These are phyloP conservation scores for Phytophthora citricola DNA, from an alignment of 352 stramenopile species.

Conservation along the genomic window DNA sequence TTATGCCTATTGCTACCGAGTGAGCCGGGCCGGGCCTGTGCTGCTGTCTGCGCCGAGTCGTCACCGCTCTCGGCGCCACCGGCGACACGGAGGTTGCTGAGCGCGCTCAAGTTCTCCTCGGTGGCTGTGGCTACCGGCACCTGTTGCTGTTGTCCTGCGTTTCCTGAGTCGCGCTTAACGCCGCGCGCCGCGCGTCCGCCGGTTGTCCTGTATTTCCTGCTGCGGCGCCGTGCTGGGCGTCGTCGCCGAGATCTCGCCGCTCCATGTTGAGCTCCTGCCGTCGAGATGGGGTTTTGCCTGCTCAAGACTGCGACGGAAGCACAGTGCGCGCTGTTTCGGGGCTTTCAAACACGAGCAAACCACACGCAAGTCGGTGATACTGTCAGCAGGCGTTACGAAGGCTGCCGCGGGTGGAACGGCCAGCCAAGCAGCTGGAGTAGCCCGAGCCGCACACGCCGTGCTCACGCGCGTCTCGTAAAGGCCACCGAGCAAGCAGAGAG, in stretches of 20 bases:
- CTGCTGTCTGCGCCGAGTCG: constrained; percentile 12
- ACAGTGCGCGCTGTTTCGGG: constrained; percentile 10
- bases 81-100: constrained; percentile 49
- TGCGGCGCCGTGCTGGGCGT: neutral
- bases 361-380: constrained; percentile 33
- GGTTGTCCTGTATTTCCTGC: constrained; percentile 13
- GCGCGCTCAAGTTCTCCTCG: constrained; percentile 51
- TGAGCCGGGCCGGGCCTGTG: constrained; percentile 11
- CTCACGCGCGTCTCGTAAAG: constrained; percentile 26
- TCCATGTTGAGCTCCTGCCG: constrained; percentile 16
- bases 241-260: constrained; percentile 5
- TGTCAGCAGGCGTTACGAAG: constrained; percentile 12
- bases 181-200: neutral
- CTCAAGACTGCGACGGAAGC: constrained; percentile 14
- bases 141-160: constrained; percentile 3
- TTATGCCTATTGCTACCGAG: constrained; percentile 34
- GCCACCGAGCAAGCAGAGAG: constrained; percentile 2
- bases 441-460: constrained; percentile 12
- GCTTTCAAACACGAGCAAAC: constrained; percentile 33
- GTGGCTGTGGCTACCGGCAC: neutral
- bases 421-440: constrained; percentile 29
- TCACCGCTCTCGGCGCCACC: constrained; percentile 22
- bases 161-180: constrained; percentile 15
- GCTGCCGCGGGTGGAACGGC: constrained; percentile 19
- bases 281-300: neutral